A percentile compares a stretch with the other conserved stretches of the same genome.
Conservation (phyloP, 768 basidiomycete genomes). For the Paxillus rubicundulus region DNA sequence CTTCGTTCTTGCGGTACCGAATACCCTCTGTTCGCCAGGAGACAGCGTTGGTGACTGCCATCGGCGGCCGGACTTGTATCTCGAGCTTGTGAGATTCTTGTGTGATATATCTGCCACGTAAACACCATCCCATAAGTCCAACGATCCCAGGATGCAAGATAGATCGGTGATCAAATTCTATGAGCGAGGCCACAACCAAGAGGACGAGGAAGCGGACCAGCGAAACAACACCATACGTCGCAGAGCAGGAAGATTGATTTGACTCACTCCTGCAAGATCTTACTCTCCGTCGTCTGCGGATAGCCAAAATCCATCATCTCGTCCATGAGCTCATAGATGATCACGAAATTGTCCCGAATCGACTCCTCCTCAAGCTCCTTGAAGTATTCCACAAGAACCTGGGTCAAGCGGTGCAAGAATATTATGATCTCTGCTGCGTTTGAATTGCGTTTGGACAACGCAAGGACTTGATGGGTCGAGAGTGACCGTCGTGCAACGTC, state of each 20-base stretch:
- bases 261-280: slow-evolving; percentile 92
- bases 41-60: slow-evolving; percentile 97
- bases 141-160: neutral
- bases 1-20: slow-evolving; percentile 97
- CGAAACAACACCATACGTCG: neutral
- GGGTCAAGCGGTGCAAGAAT: slow-evolving; percentile 89
- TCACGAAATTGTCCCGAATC: slow-evolving; percentile 98
- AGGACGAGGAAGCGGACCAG: too few relatives aligned
- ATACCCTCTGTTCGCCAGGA: slow-evolving; percentile 99
- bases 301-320: slow-evolving; percentile 99
- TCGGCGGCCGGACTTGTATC: slow-evolving; percentile 86
- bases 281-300: slow-evolving; percentile 98
- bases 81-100: slow-evolving; percentile 98
- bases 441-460: slow-evolving; percentile 91
- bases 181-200: neutral
- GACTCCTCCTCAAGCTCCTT: slow-evolving; percentile 99
- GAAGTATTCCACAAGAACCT: slow-evolving; percentile 97
- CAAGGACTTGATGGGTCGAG: slow-evolving; percentile 63
- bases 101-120: slow-evolving; percentile 77
- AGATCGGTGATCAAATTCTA: neutral
- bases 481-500: neutral
- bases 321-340: slow-evolving; percentile 97
- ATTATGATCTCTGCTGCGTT: slow-evolving; percentile 96
- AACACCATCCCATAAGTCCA: slow-evolving; percentile 1
- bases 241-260: neutral